A percentile compares a stretch with the other conserved stretches of the same genome.
Conservation (phyloP, 768 basidiomycete genomes). For the Pleurotus eryngii region DNA sequence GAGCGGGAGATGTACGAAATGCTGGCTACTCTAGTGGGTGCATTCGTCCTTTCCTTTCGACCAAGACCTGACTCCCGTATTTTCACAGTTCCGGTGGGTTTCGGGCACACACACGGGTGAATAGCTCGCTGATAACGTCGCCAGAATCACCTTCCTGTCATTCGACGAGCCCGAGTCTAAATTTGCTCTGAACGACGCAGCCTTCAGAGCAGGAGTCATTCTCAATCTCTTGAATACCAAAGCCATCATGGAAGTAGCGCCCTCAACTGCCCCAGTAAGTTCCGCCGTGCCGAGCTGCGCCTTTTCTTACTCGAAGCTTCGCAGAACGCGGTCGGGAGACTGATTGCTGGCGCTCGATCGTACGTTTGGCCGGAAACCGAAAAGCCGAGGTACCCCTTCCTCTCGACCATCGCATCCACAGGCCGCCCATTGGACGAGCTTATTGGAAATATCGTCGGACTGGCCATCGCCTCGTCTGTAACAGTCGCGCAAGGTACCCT, state of each 20-base stretch:
- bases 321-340: not conserved
- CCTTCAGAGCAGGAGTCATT: slow-evolving; percentile 24
- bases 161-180: slow-evolving; percentile 29
- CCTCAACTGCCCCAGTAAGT: slow-evolving; percentile 24
- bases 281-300: too few relatives aligned
- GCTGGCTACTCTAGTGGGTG: slow-evolving; percentile 30
- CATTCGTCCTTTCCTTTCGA: not conserved
- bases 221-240: slow-evolving; percentile 30
- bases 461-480: slow-evolving; percentile 44
- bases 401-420: slow-evolving; percentile 29
- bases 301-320: not conserved
- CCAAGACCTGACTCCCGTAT: not conserved
- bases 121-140: not conserved
- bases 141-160: slow-evolving; percentile 23
- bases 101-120: not conserved
- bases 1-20: slow-evolving; percentile 47
- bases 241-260: slow-evolving; percentile 21
- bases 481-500: slow-evolving; percentile 40
- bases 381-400: slow-evolving; percentile 37
- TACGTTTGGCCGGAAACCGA: slow-evolving; percentile 24
- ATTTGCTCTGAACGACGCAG: slow-evolving; percentile 27
- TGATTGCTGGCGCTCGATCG: not conserved
- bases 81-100: slow-evolving; percentile 13
- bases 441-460: slow-evolving; percentile 41
- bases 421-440: slow-evolving; percentile 38